Percentiles rank a stretch among this genome's conserved stretches.
Evolutionary conservation across 768 basidiomycete genomes (phyloP).

Genomic region (Lentinula raphanica): DNA sequence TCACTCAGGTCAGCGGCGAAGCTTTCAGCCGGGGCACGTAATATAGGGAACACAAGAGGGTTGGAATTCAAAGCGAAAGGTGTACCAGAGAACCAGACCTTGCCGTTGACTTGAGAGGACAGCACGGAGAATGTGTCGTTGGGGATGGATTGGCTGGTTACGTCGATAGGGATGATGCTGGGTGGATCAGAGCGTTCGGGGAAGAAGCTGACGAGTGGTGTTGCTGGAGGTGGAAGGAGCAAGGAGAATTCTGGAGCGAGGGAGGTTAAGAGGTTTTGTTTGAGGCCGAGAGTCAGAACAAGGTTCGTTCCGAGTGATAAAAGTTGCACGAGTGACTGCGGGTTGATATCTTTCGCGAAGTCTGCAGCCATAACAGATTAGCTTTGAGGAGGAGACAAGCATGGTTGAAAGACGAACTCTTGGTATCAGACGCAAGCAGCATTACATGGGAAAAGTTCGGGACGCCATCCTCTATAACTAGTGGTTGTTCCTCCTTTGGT

Average conservation of each 20-base stretch:
- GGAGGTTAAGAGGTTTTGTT: constrained; percentile 66
- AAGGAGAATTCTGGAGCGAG: constrained; percentile 91
- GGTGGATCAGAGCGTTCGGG: constrained; percentile 62
- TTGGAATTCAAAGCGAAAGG: constrained; percentile 62
- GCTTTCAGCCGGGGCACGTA: constrained; percentile 70
- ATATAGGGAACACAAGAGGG: constrained; percentile 78
- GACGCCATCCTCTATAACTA: constrained; percentile 64
- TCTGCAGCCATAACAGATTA: constrained; percentile 33
- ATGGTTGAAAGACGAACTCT: constrained; percentile 55
- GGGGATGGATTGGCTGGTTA: constrained; percentile 40
- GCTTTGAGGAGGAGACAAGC: constrained; percentile 1
- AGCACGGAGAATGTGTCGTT: constrained; percentile 1
- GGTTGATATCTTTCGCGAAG: constrained; percentile 70
- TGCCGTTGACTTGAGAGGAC: constrained; percentile 36
- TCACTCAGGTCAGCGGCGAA: constrained; percentile 56
- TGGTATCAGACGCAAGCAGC: constrained; percentile 78
- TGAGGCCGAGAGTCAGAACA: constrained; percentile 74
- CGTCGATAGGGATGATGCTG: constrained; percentile 60
- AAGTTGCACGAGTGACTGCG: constrained; percentile 72
- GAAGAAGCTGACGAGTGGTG: constrained; percentile 83
- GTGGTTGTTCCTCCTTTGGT: constrained; percentile 68
- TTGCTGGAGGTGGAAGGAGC: constrained; percentile 79
- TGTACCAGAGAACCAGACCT: constrained; percentile 75
- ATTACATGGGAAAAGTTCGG: constrained; percentile 82
- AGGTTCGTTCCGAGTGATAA: constrained; percentile 73